Base-by-base conservation (phyloP, 75 land plant species). In the Pinus taeda region DNA sequence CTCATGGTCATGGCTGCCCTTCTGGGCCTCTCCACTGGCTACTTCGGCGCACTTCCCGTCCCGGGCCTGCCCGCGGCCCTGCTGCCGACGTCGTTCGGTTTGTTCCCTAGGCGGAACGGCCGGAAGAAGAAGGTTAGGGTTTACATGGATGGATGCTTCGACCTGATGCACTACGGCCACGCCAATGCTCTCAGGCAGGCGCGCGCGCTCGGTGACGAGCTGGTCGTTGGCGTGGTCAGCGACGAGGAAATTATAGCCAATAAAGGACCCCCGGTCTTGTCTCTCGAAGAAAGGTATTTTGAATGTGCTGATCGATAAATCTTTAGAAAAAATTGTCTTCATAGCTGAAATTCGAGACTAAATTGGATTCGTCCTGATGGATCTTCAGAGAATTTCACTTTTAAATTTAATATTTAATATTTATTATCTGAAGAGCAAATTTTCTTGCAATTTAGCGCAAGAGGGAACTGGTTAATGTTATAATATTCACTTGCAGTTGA, bases 191-290 rank as follows among this genome's bases (percentile, higher is more conserved):
- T 88, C 77, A 64, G 91, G 57, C 81, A 87, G 85, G 99, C 99
- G 0, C 84, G 97, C 6, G 93, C 98, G 2, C 90, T 96, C 17
- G 99, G 99, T 0, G 99, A 96, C 76, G 89, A 94, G 73, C 82
- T 95, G 70, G 92, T 95, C 12, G 97, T 95, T 0, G 98, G 98
- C n/a, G 97, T 95, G 21, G 92, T 93, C 30, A 88, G 98, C 64
- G 98, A 95, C 73, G 96, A 87, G 57, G 98, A 93, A 86, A 95
- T 95, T 81, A 85, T 84, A 20, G 94, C 96, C 57, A 93, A 93
- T 76, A 95, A 95, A 60, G 98, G 98, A 8, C 98, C 98, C 12
- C 98, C 98, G 13, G 98, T 95, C 39, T 83, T 92, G 57, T 90
- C 92, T 11, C 86, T 95, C 82, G 84, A 85, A 15, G 96, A 95